These are phyloP conservation scores for Termitomyces sp. DNA, from an alignment of 768 basidiomycete species.

Conservation along the genomic window DNA sequence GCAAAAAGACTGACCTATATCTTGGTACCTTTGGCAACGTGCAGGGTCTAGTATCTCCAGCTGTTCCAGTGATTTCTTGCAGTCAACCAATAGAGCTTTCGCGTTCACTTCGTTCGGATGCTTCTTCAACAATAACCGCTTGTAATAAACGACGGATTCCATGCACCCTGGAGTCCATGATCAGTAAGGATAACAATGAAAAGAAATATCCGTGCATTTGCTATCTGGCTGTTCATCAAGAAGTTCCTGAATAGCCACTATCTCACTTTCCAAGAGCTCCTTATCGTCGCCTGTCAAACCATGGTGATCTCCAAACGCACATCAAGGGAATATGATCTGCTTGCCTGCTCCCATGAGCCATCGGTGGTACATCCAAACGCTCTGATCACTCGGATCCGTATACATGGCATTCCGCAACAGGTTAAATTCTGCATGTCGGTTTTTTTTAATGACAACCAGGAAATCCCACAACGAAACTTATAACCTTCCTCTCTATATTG, in stretches of 20 bases:
- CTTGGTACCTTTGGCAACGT: slow-evolving; percentile 66
- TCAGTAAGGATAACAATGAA: neutral
- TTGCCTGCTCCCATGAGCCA: slow-evolving; percentile 87
- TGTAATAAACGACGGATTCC: slow-evolving; percentile 88
- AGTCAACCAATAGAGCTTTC: slow-evolving; percentile 23
- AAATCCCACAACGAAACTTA: neutral
- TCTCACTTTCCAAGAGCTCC: slow-evolving; percentile 67
- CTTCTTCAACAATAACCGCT: slow-evolving; percentile 59
- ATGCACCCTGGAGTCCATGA: slow-evolving; percentile 73
- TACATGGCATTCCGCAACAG: slow-evolving; percentile 92
- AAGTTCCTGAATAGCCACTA: slow-evolving; percentile 76
- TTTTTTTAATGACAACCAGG: neutral
- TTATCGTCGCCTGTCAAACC: slow-evolving; percentile 53
- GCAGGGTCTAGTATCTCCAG: slow-evolving; percentile 53
- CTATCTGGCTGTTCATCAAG: slow-evolving; percentile 88
- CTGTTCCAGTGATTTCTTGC: slow-evolving; percentile 43
- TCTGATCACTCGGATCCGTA: slow-evolving; percentile 95
- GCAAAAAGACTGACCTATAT: slow-evolving; percentile 45
- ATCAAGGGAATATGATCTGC: slow-evolving; percentile 16
- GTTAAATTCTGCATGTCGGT: slow-evolving; percentile 70
- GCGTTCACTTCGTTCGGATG: slow-evolving; percentile 26
- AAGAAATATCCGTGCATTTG: slow-evolving; percentile 61
- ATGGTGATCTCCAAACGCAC: slow-evolving; percentile 1
- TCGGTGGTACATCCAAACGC: slow-evolving; percentile 98
- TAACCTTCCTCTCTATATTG: slow-evolving; percentile 71